Percentiles rank a stretch among this genome's conserved stretches.
Conservation (phyloP, 2,329 filamentous ascomycete species). For the Rachicladosporium sp. region DNA sequence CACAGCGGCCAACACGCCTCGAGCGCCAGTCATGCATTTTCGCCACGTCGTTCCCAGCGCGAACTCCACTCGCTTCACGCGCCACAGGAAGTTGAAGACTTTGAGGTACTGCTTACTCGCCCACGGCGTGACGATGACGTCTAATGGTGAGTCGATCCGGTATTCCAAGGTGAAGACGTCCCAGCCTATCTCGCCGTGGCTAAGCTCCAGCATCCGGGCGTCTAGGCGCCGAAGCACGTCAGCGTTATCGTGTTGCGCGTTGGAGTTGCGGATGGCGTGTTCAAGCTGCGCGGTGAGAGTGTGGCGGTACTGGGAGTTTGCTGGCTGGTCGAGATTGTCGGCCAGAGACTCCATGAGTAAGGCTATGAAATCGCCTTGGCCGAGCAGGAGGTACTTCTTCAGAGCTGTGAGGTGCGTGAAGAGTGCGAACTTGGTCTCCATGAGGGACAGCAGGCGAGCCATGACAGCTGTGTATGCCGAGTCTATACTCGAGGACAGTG, state of each 20-base stretch:
- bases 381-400: constrained; percentile 88
- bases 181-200: constrained; percentile 95
- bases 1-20: constrained; percentile 70
- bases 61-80: constrained; percentile 95
- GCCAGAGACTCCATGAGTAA: constrained; percentile 93
- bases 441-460: constrained; percentile 82
- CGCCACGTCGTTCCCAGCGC: constrained; percentile 84
- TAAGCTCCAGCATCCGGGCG: constrained; percentile 94
- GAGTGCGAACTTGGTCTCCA: constrained; percentile 89
- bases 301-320: constrained; percentile 93
- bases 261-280: constrained; percentile 91
- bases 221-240: constrained; percentile 87
- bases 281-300: constrained; percentile 93
- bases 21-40: constrained; percentile 85
- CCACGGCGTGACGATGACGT: constrained; percentile 94
- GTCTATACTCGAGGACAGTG: constrained; percentile 83
- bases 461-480: constrained; percentile 97
- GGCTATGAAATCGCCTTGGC: constrained; percentile 94
- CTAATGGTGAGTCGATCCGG: constrained; percentile 90
- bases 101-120: constrained; percentile 94
- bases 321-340: constrained; percentile 82
- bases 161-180: constrained; percentile 98
- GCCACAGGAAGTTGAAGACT: constrained; percentile 98
- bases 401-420: constrained; percentile 85
- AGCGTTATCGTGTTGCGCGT: constrained; percentile 86